Base-by-base conservation (phyloP, 148 eudicot genomes). In the Nepenthes mirabilis region DNA sequence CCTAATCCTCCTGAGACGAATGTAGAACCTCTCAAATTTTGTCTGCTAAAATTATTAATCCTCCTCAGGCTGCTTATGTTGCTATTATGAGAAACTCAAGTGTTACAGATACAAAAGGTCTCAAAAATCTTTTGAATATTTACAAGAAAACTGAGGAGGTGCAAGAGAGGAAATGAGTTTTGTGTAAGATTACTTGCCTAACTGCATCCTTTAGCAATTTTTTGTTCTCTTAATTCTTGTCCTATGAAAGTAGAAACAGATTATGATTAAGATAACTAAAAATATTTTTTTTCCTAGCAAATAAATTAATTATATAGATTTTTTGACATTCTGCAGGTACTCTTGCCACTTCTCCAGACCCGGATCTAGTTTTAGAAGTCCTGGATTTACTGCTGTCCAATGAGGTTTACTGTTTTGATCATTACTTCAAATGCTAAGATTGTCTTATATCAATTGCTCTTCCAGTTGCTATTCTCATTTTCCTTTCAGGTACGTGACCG, bases 151-250 rank as follows among this genome's bases (percentile, higher is more conserved):
- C 64, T 55, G 65, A 65, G 14, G 36, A 40, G 12, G 71, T 61
- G 35, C 76, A 68, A 58, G 80, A 76, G 48, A 72, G 65, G 66
- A 2, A 61, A 47, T 63, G 63, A 35, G 52, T 76, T 43, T 47
- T 76, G 47, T 57, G 77, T 76, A 68, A 72, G 68, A 56, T 54
- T 54, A 4, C 57, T 14, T 11, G 2, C 5, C n/a, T 33, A 33
- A 54, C 36, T 14, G 7, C 23, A 33, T 33, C 11, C 11, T 50
- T 11, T 50, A 50, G 4, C 23, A 11, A 50, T 11, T 11, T 50
- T 14, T 14, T 14, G 14, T 50, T 3, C 12, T 23, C 23, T 50
- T 50, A 11, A 2, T 50, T 50, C 53, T 12, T 50, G 3, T 14
- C 8, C 12, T 12, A 50, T 2, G 11, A 50, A 5, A 1, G 3